Base-by-base conservation (phyloP, 73 alveolate species). In the Halteria grandinella region DNA sequence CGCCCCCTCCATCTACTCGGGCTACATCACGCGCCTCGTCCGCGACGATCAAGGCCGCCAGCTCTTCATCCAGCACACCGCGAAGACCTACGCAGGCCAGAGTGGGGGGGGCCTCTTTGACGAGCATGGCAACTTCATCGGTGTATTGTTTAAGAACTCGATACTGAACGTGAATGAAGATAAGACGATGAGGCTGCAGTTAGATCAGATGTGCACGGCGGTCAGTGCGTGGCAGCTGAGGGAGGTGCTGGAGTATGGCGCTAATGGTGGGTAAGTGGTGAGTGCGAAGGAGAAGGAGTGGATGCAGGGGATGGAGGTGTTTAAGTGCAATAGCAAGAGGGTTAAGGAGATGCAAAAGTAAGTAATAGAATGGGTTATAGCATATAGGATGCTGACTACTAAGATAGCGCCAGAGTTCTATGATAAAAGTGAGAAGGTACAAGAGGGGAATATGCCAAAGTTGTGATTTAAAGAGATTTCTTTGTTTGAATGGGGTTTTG, bases 21-120 rank as follows among this genome's bases (percentile, higher is more conserved):
- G 80, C 34, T 44, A 44, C 31, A 45, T 66, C 12, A 44, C 80
- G 10, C 11, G 63, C 7, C 32, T 66, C 12, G 80, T 24, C 18
- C 18, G 32, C 28, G 62, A 44, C 15, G 80, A 66, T 18, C n/a
- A n/a, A n/a, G 20, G 24, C 18, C 29, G 47, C 25, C 10, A 27
- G 11, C 34, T 44, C 31, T 66, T 66, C 21, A 23, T 66, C 12
- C 29, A 66, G 66, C 80, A 66, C 28, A 66, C 80, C 7, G 80
- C 80, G 1, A 66, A 47, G 21, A 66, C 80, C 4, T 66, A 66
- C 31, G 45, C 63, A 6, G 80, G 80, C 20, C 36, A 47, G 18
- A 66, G 80, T 25, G 80, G 80, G 20, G 80, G 80, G 5, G 80
- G 80, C 4, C 21, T 66, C 17, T 66, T 66, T 47, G 66, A 66